Percentiles rank a stretch among this genome's conserved stretches.
These are phyloP conservation scores for Tillandsia leiboldiana DNA, from an alignment of 176 grass and related monocot genomes.

Conservation along the genomic window DNA sequence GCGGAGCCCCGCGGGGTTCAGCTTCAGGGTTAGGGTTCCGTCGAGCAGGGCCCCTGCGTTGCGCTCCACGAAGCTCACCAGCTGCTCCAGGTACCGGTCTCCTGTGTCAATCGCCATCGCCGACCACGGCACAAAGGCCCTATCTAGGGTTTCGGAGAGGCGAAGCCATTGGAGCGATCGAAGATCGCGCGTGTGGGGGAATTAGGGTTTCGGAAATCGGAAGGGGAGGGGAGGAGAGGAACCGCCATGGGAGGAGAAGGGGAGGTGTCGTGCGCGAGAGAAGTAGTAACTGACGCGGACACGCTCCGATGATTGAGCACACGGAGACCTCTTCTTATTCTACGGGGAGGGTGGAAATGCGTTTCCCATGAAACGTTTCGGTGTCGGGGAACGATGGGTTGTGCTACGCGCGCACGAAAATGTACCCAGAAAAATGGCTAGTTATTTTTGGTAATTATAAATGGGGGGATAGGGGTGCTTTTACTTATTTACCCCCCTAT, in stretches of 20 bases:
- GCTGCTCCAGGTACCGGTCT: conserved; percentile 77
- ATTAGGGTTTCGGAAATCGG: not conserved
- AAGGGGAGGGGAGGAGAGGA: not conserved
- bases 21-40: conserved; percentile 64
- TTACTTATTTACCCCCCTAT: no score
- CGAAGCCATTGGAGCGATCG: not conserved
- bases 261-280: no score
- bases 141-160: conserved; percentile 34
- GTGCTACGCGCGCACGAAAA: no score
- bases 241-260: not conserved
- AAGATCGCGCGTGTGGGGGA: no score
- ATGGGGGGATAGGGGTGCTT: no score
- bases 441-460: no score
- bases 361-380: not conserved
- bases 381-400: not conserved
- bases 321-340: not conserved
- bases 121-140: not conserved
- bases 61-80: conserved; percentile 56
- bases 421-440: no score
- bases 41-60: conserved; percentile 66
- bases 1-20: conserved; percentile 86
- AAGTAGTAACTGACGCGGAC: conserved; percentile 7
- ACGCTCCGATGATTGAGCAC: not conserved
- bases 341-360: not conserved
- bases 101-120: conserved; percentile 48